These are phyloP conservation scores for Leccinum imitatum DNA, from an alignment of 768 basidiomycete genomes.

Conservation along the genomic window DNA sequence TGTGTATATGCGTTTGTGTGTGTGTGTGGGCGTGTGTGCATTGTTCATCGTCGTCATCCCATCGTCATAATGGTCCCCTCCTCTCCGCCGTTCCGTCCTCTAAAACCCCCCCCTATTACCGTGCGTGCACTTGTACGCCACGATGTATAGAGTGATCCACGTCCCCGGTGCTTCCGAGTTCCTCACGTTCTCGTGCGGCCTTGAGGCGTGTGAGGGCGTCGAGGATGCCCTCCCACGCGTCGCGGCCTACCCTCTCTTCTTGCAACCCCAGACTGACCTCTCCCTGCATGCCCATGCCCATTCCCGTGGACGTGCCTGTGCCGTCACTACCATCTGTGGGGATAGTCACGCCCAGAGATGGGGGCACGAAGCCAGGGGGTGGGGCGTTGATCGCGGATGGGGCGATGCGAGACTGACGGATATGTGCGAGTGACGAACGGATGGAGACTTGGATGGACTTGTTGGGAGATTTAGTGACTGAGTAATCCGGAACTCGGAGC, in stretches of 20 bases:
- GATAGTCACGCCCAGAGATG: constrained; percentile 75
- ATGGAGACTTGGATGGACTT: constrained; percentile 72
- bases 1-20: not conserved
- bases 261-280: constrained; percentile 62
- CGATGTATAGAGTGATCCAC: constrained; percentile 11
- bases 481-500: not conserved
- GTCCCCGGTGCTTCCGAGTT: not conserved
- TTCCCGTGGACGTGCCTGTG: constrained; percentile 9
- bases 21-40: not conserved
- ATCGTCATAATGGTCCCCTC: constrained; percentile 3
- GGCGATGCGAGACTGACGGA: constrained; percentile 78
- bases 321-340: constrained; percentile 39
- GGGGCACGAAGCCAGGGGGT: constrained; percentile 67
- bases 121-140: constrained; percentile 20
- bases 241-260: constrained; percentile 71
- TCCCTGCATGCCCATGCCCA: constrained; percentile 10
- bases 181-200: constrained; percentile 38
- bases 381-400: constrained; percentile 88
- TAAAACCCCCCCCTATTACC: constrained; percentile 15
- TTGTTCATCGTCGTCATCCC: constrained; percentile 5
- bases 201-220: constrained; percentile 65
- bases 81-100: constrained; percentile 6
- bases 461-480: not conserved
- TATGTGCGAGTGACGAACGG: constrained; percentile 77
- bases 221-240: constrained; percentile 77